phyloP scores from a whole-genome alignment of 495 filamentous ascomycete genomes.

The Pyronema omphalodes region DNA sequence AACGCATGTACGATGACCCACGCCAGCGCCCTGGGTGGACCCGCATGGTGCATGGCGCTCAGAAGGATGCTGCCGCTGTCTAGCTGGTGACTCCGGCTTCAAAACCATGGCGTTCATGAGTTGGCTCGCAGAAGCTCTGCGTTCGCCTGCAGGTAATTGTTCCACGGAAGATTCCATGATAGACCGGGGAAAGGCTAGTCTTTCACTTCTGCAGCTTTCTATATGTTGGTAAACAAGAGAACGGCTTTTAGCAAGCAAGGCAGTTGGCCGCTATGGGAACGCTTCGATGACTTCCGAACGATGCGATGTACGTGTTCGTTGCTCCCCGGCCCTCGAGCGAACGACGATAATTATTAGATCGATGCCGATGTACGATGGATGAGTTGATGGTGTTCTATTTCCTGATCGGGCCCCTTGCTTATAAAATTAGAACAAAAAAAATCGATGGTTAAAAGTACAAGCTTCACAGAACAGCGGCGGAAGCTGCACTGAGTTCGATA shows the following conservation, averaged over 20 bases:
- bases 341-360: not conserved
- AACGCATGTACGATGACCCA: slow-evolving; percentile 1
- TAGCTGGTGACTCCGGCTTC: not conserved
- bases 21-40: not conserved
- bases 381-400: slow-evolving; percentile 1
- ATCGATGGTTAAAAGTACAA: not conserved
- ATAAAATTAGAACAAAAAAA: slow-evolving; percentile 1
- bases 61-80: not conserved
- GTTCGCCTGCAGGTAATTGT: not conserved
- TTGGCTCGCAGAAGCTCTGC: not conserved
- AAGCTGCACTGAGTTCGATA: not conserved
- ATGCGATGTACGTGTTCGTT: slow-evolving; percentile 1
- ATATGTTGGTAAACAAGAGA: not conserved
- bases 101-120: not conserved
- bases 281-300: not conserved
- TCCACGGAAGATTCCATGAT: slow-evolving; percentile 2
- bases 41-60: not conserved
- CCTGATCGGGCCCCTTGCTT: not conserved
- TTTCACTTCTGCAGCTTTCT: not conserved
- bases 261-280: not conserved
- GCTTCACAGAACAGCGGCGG: not conserved
- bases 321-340: not conserved
- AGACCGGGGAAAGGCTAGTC: slow-evolving; percentile 1
- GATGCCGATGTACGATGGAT: not conserved
- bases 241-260: not conserved